phyloP scores from a whole-genome alignment of 228 moss, liverwort and hornwort species.

The Sphagnum fallax region DNA sequence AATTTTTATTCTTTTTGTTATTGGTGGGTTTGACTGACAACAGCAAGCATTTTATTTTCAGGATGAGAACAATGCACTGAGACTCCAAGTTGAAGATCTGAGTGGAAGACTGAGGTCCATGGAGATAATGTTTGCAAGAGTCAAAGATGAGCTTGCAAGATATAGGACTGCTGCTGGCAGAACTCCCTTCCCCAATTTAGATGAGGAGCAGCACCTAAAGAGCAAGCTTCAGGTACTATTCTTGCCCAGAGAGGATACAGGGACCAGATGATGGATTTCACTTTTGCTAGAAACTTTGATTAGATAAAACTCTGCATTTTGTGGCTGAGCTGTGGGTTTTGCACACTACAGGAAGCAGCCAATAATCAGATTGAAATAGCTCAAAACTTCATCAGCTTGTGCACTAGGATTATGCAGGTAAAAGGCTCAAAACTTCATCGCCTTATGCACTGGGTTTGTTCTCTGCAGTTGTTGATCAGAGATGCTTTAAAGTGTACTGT shows the following conservation, averaged over 20 bases:
- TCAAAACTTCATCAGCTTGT: conserved; percentile 62
- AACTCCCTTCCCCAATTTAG: conserved; percentile 65
- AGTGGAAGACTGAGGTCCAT: conserved; percentile 58
- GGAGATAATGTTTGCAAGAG: conserved; percentile 67
- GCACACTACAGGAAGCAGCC: conserved; percentile 60
- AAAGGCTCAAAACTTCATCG: neutral
- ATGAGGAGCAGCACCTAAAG: conserved; percentile 77
- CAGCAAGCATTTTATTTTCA: conserved; percentile 8
- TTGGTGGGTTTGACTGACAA: neutral
- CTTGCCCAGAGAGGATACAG: neutral
- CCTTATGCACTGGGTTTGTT: no score
- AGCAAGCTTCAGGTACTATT: conserved; percentile 61
- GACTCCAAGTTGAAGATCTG: conserved; percentile 71
- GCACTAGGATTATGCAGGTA: conserved; percentile 73
- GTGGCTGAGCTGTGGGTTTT: no score
- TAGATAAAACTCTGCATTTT: neutral
- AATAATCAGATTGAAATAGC: conserved; percentile 81
- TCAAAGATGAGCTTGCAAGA: conserved; percentile 76
- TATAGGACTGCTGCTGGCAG: conserved; percentile 81
- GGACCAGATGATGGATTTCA: no score
- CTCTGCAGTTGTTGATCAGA: no score
- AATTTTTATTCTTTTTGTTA: neutral
- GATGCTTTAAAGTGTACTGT: no score
- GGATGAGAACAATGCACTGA: conserved; percentile 81
- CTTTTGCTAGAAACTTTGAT: neutral